These are phyloP conservation scores for Stereum hirsutum DNA, from an alignment of 1,284 basidiomycete genomes.

Conservation along the genomic window DNA sequence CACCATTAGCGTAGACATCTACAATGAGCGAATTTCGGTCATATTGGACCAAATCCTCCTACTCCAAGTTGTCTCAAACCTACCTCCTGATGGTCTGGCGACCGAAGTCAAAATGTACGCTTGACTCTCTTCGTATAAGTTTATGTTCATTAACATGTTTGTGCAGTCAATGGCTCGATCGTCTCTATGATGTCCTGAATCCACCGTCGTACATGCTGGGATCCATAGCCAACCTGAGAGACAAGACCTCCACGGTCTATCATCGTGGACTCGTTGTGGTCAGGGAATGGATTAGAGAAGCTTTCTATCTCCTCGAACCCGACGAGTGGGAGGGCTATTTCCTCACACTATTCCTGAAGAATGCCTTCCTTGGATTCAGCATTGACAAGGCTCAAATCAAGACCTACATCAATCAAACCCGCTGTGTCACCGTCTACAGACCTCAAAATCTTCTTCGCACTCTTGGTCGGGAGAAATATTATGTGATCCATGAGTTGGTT, in stretches of 20 bases:
- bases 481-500: constrained; percentile 29
- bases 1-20: too few species aligned
- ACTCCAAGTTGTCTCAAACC: too few species aligned
- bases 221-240: background rate
- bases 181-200: background rate
- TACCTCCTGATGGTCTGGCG: too few species aligned
- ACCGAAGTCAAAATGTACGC: too few species aligned
- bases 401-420: constrained; percentile 12
- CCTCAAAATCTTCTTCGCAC: constrained; percentile 7
- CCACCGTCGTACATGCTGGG: background rate
- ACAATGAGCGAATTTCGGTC: too few species aligned
- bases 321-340: background rate
- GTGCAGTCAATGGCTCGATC: constrained; percentile 4
- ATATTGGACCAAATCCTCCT: too few species aligned
- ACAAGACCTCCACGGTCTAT: background rate
- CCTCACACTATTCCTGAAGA: background rate
- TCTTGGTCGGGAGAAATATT: constrained; percentile 9
- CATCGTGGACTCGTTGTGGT: background rate
- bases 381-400: background rate
- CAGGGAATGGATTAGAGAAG: background rate
- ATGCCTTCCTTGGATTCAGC: background rate
- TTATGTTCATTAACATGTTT: too few species aligned
- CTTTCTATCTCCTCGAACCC: background rate
- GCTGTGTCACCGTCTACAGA: constrained; percentile 2
- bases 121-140: too few species aligned